phyloP scores from a whole-genome alignment of 208 protist genomes.

The Novymonas esmeraldas region DNA sequence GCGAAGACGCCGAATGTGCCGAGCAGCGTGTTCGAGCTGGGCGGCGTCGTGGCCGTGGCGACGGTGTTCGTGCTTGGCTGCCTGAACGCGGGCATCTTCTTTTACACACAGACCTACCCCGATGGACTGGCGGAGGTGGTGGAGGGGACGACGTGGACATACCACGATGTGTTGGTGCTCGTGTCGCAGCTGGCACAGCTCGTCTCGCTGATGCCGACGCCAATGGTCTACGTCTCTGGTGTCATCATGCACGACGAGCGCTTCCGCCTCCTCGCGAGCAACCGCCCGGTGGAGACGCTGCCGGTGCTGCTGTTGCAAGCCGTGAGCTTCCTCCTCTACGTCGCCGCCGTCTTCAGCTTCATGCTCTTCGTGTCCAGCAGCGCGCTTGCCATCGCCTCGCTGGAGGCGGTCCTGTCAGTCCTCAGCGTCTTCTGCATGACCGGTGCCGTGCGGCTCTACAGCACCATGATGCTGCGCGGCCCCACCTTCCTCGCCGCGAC shows the following conservation, averaged over 20 bases:
- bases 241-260: conserved; percentile 48
- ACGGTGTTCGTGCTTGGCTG: conserved; percentile 26
- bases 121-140: conserved; percentile 18
- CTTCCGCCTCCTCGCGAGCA: conserved; percentile 40
- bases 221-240: conserved; percentile 45
- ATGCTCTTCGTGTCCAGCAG: conserved; percentile 52
- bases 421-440: conserved; percentile 52
- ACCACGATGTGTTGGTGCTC: conserved; percentile 30
- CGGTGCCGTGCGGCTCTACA: conserved; percentile 47
- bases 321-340: conserved; percentile 59
- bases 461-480: conserved; percentile 9
- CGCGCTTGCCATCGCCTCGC: conserved; percentile 11
- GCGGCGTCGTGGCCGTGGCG: conserved; percentile 34
- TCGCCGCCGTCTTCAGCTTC: conserved; percentile 37
- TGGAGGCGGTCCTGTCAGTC: conserved; percentile 33
- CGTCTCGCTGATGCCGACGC: conserved; percentile 44
- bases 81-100: conserved; percentile 30
- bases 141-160: conserved; percentile 39
- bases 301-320: conserved; percentile 65
- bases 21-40: conserved; percentile 43
- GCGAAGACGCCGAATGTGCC: conserved; percentile 7
- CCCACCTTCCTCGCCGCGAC: not conserved
- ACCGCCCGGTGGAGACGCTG: conserved; percentile 23
- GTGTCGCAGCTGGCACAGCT: conserved; percentile 38
- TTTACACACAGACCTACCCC: conserved; percentile 32